Percentiles rank a stretch among this genome's conserved stretches.
Evolutionary conservation across 1,284 basidiomycete species (phyloP).

Genomic region (Phylloboletellus chloephorus): DNA sequence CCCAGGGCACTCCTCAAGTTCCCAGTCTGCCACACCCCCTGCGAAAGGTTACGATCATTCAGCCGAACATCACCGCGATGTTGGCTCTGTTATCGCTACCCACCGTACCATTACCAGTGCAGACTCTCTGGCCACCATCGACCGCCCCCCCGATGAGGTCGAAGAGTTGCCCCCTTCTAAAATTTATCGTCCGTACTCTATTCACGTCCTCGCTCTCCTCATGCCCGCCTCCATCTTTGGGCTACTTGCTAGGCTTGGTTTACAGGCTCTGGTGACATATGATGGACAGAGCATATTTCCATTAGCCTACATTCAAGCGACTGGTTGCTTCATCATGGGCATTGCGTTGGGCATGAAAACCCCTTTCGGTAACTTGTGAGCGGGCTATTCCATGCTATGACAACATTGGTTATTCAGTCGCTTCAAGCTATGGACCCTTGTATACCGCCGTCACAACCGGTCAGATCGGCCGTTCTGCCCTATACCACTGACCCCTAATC

Average conservation of each 20-base stretch:
- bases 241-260: constrained; percentile 70
- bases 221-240: constrained; percentile 77
- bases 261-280: constrained; percentile 68
- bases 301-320: constrained; percentile 81
- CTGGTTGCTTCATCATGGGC: constrained; percentile 93
- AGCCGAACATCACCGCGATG: constrained; percentile 18
- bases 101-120: constrained; percentile 35
- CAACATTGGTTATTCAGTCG: constrained; percentile 9
- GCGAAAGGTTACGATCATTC: constrained; percentile 4
- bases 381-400: constrained; percentile 16
- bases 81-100: constrained; percentile 34
- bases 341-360: constrained; percentile 64
- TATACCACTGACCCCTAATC: constrained; percentile 5
- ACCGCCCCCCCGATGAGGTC: constrained; percentile 44
- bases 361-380: constrained; percentile 71
- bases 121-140: constrained; percentile 45
- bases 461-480: constrained; percentile 27
- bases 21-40: background rate
- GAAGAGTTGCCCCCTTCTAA: constrained; percentile 42
- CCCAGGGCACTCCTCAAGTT: background rate
- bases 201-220: constrained; percentile 64
- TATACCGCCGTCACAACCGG: constrained; percentile 89
- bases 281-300: constrained; percentile 76
- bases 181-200: constrained; percentile 54
- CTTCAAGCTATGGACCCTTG: constrained; percentile 73